Conservation (phyloP, 2,329 filamentous ascomycete genomes). For the Rutstroemia sp. region DNA sequence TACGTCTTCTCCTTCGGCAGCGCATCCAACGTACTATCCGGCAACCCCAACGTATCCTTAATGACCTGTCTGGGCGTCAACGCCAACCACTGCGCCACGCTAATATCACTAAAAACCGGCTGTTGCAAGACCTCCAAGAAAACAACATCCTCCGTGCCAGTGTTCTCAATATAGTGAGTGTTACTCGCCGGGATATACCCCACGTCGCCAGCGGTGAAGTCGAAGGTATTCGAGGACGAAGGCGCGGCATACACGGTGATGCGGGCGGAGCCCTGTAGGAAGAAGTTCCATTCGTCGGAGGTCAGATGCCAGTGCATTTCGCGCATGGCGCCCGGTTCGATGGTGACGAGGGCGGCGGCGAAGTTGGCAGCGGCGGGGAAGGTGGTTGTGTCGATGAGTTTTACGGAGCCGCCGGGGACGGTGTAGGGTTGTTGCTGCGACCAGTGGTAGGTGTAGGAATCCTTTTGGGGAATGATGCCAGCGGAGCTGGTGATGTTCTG, state of each 20-base stretch:
- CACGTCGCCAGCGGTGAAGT: slow-evolving; percentile 37
- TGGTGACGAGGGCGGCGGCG: slow-evolving; percentile 48
- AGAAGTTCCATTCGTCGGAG: slow-evolving; percentile 3
- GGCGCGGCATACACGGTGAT: slow-evolving; percentile 9
- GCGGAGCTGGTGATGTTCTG: slow-evolving; percentile 40
- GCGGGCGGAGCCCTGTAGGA: slow-evolving; percentile 3
- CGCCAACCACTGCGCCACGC: slow-evolving; percentile 51
- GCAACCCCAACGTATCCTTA: slow-evolving; percentile 28
- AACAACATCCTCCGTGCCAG: slow-evolving; percentile 47
- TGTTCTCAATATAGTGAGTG: slow-evolving; percentile 56
- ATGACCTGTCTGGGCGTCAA: slow-evolving; percentile 28
- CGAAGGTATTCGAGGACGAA: slow-evolving; percentile 39
- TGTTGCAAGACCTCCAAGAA: slow-evolving; percentile 55
- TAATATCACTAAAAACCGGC: slow-evolving; percentile 36
- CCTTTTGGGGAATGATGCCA: slow-evolving; percentile 28
- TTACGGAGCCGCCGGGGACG: slow-evolving; percentile 50
- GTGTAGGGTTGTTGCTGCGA: slow-evolving; percentile 36
- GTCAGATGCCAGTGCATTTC: slow-evolving; percentile 56
- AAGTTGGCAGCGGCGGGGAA: slow-evolving; percentile 51
- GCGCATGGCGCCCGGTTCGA: slow-evolving; percentile 56
- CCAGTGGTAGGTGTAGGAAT: slow-evolving; percentile 44
- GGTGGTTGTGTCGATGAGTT: slow-evolving; percentile 48
- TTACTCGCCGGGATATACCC: slow-evolving; percentile 49
- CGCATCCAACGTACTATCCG: slow-evolving; percentile 31
- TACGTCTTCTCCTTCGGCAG: slow-evolving; percentile 37